Evolutionary conservation across 2,329 filamentous ascomycete species (phyloP).

Genomic region (Fusarium pseudonygamai): DNA sequence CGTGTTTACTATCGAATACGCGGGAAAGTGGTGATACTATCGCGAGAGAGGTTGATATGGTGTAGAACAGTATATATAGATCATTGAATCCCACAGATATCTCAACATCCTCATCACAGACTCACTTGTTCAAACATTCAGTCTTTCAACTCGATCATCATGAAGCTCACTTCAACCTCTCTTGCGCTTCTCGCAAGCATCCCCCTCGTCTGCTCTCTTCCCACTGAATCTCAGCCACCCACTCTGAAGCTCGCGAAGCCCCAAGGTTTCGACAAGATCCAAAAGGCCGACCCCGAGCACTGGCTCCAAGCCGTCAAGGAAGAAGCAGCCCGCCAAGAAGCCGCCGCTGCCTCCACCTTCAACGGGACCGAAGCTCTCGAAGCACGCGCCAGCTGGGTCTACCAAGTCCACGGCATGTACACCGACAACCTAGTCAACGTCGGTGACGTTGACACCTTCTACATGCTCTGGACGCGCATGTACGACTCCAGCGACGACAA

Average conservation of each 20-base stretch:
- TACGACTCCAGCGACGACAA: not conserved
- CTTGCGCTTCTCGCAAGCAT: not conserved
- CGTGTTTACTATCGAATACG: not conserved
- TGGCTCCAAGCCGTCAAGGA: not conserved
- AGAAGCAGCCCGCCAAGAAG: conserved; percentile 2
- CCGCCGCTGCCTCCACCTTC: not conserved
- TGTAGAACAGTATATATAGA: not conserved
- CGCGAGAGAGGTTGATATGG: not conserved
- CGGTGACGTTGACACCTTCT: not conserved
- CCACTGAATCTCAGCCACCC: not conserved
- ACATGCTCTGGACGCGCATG: conserved; percentile 8
- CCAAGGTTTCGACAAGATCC: not conserved
- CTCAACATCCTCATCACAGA: not conserved
- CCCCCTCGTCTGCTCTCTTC: not conserved
- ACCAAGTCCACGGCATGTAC: conserved; percentile 2
- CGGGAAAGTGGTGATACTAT: not conserved
- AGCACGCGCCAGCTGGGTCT: not conserved
- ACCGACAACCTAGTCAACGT: conserved; percentile 1
- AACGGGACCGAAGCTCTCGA: not conserved
- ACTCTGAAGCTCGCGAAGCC: not conserved
- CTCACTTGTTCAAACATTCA: no score
- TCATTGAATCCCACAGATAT: not conserved
- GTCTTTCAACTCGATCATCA: not conserved
- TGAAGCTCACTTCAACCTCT: not conserved
- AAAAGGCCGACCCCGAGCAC: not conserved